Evolutionary conservation across 768 basidiomycete species (phyloP), one percentile per base, ranked within the genome.

Genomic region (Serendipita sp.): DNA sequence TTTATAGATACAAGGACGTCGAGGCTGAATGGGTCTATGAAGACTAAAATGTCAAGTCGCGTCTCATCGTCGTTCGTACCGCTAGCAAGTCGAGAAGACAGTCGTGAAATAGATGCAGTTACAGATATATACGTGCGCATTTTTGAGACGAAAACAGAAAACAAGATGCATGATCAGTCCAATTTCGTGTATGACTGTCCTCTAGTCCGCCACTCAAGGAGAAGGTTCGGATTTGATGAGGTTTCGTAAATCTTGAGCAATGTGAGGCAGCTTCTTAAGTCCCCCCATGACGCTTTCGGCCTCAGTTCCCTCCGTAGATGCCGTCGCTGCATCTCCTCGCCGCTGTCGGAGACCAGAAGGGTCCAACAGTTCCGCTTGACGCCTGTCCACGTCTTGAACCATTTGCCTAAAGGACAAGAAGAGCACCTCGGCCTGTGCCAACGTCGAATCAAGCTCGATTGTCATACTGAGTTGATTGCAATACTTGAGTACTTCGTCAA

Each of bases 391-490:
- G 72, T 95, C 92, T 8, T 87, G 87, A 23, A 97, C 85, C 23
- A 96, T 75, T 69, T 89, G 86, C 11, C 85, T 77, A 76, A 96
- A 97, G 0, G 92, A 92, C 1, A 95, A 79, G 79, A 91, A 98
- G 23, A 99, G 80, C 15, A 98, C 93, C 74, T 99, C 96, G 8
- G 95, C 96, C 75, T 98, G 96, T 0, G 91, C 87, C 6, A 99
- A 81, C 18, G 96, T 95, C 0, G 86, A 84, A 72, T 96, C 88
- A n/a, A 98, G 81, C 72, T 98, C 96, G 68, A 99, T 95, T 62
- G 92, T 91, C 86, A 91, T 91, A 74, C 87, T 90, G 66, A 95
- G 83, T 69, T 95, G 91, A 70, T 94, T 95, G 77, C 89, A 91
- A 69, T 94, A 96, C 85, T 87, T 87, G 66, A 88, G 72, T 29